Conservation (phyloP, 129 eudicot species). For the Calendula officinalis region DNA sequence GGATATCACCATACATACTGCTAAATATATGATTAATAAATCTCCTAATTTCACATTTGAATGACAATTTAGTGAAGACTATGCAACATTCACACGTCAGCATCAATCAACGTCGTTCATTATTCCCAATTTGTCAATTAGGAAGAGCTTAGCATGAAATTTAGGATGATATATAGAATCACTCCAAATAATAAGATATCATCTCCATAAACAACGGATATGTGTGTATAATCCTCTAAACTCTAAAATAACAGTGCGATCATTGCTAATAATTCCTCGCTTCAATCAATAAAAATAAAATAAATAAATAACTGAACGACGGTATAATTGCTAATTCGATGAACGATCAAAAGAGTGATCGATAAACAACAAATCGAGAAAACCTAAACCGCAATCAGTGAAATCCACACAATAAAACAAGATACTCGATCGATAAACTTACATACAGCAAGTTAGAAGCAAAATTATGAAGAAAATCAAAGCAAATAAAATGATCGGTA, state of each 20-base stretch:
- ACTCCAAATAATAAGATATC: not conserved
- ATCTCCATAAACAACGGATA: not conserved
- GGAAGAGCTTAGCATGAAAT: no score
- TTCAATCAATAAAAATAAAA: not conserved
- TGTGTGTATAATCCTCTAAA: not conserved
- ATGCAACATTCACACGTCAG: not conserved
- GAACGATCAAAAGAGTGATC: constrained; percentile 6
- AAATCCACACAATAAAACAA: not conserved
- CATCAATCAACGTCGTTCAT: not conserved
- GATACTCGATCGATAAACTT: not conserved
- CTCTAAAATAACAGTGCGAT: not conserved
- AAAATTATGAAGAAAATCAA: no score
- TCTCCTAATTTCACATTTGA: not conserved
- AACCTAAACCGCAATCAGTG: not conserved
- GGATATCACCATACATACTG: constrained; percentile 4
- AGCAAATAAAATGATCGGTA: not conserved
- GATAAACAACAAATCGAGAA: not conserved
- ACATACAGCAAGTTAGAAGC: not conserved
- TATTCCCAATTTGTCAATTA: not conserved
- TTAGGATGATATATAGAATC: no score
- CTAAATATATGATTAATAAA: not conserved
- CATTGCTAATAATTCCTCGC: constrained; percentile 4
- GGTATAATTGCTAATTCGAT: not conserved
- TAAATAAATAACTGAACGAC: not conserved
- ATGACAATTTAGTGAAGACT: no score